Conservation (phyloP, 2,329 filamentous ascomycete genomes). For the Acrodontium crateriforme region DNA sequence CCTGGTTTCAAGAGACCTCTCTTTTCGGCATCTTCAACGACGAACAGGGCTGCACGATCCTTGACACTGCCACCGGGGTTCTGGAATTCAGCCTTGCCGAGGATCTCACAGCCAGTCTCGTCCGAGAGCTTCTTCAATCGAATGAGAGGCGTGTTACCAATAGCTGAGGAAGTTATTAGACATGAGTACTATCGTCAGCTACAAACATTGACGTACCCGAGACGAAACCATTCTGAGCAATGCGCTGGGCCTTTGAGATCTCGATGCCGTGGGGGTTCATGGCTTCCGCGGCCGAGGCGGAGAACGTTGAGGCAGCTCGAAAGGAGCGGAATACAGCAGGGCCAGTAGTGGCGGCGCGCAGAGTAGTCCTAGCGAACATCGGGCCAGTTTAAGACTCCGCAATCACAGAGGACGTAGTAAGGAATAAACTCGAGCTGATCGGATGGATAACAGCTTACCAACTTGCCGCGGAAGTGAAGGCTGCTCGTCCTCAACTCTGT, state of each 20-base stretch:
- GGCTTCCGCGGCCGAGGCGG: conserved; percentile 11
- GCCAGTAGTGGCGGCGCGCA: conserved; percentile 12
- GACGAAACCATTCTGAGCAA: conserved; percentile 59
- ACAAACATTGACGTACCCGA: conserved; percentile 45
- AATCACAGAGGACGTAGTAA: no score
- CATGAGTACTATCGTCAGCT: background rate
- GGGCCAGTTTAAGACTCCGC: no score
- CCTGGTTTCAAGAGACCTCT: conserved; percentile 67
- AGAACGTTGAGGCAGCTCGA: conserved; percentile 15
- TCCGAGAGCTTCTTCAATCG: conserved; percentile 76
- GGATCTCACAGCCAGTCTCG: conserved; percentile 81
- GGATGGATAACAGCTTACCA: no score
- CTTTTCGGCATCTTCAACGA: conserved; percentile 88
- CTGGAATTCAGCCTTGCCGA: conserved; percentile 97
- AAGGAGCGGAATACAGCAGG: conserved; percentile 9
- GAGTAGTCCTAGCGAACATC: conserved; percentile 14
- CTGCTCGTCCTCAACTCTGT: no score
- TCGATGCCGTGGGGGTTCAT: conserved; percentile 39
- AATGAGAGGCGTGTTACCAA: conserved; percentile 94
- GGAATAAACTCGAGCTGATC: no score
- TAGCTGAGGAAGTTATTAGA: no score
- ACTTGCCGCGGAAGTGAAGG: no score
- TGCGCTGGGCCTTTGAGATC: conserved; percentile 67
- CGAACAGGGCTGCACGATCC: conserved; percentile 87
- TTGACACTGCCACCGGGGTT: conserved; percentile 95